Conservation (phyloP, 2,329 filamentous ascomycete genomes). For the Penicillium sclerotiorum region DNA sequence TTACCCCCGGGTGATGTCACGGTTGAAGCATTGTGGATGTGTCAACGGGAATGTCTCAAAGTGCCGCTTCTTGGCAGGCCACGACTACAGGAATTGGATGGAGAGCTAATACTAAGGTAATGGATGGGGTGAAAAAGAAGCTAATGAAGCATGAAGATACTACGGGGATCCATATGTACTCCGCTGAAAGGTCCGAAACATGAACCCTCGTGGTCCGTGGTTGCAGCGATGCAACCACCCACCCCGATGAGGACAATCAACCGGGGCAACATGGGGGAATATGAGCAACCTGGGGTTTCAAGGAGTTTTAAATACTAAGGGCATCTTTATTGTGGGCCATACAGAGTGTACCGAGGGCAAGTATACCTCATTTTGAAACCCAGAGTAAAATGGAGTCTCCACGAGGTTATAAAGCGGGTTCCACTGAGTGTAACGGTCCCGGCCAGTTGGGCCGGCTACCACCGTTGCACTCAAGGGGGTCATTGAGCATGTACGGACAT, state of each 20-base stretch:
- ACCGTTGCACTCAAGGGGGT: conserved; percentile 34
- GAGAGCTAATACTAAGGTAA: no score
- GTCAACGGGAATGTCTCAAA: no score
- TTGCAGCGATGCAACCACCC: conserved; percentile 12
- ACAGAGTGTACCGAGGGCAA: neutral
- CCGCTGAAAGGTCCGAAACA: conserved; percentile 1
- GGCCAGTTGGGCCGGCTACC: conserved; percentile 27
- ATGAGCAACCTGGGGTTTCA: neutral
- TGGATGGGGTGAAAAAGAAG: neutral
- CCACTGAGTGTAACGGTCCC: conserved; percentile 32
- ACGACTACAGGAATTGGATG: no score
- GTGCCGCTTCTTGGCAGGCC: neutral
- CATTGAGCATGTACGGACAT: conserved; percentile 25
- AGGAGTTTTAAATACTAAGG: no score
- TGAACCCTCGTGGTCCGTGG: conserved; percentile 8
- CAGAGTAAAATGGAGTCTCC: neutral
- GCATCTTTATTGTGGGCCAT: neutral
- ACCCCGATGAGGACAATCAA: neutral
- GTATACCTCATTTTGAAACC: no score
- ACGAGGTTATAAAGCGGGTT: conserved; percentile 22
- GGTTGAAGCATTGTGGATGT: neutral
- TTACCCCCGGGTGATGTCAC: conserved; percentile 12
- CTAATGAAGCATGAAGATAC: neutral
- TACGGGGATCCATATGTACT: neutral
- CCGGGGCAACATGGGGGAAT: neutral